Base-by-base conservation (phyloP, 1,139 yeast species). In the Blastobotrys apis region DNA sequence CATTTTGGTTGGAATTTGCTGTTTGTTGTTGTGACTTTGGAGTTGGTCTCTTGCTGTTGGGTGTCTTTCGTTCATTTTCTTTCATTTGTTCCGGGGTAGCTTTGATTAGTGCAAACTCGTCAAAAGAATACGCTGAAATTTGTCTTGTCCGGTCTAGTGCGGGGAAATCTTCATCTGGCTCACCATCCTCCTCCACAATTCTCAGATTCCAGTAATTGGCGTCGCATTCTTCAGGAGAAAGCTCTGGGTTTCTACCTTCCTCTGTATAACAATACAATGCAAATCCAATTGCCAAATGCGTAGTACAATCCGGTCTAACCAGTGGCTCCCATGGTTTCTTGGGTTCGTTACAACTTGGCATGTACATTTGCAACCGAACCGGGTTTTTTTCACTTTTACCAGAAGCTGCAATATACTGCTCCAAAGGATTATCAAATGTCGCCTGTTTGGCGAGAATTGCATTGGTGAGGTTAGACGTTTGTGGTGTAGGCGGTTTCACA, bases 171-270 rank as follows among this genome's bases (percentile, higher is more conserved):
- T 67, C 71, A 45, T 71, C 75, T 1, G 72, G 70, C 46, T 67
- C 72, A 17, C 75, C 75, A 45, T 71, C 74, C 15, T 71, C 75
- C 43, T 71, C 75, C 2, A 68, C 72, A 25, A 71, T 66, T 15
- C 69, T 60, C 43, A 70, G 51, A 27, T 68, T 69, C 73, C 74
- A 71, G 41, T 53, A 48, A 41, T 68, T 65, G 1, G 72, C 68
- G 44, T 69, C 69, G 27, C 59, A 56, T 43, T 56, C 50, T 16
- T 58, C 65, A 5, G 52, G 57, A 1, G 62, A 38, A 17, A 68
- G 53, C 10, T 52, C 50, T 1, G 72, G 71, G 25, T 50, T 46
- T 12, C 63, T 56, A 12, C 49, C 47, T 26, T 53, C 57, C 25
- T 64, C 60, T 21, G 53, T 50, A 48, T 60, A 69, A 19, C 60